Evolutionary conservation across 495 filamentous ascomycete species (phyloP).

Genomic region (Amniculicola lignicola): DNA sequence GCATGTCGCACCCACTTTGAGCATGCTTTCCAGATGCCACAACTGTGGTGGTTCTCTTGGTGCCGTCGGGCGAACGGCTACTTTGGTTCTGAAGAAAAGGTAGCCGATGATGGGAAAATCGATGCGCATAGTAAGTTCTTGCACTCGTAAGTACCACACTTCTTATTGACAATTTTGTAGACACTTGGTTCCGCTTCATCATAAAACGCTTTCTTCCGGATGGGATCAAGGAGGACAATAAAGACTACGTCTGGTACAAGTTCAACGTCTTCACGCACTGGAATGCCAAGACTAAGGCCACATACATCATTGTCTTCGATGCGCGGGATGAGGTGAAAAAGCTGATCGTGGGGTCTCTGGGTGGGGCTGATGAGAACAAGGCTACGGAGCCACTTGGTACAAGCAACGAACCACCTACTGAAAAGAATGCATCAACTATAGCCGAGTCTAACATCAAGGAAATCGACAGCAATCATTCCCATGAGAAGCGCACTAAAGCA

Average conservation of each 20-base stretch:
- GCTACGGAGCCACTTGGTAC: slow-evolving; percentile 25
- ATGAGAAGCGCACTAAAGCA: too few relatives aligned
- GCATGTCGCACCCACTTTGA: slow-evolving; percentile 10
- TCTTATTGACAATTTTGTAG: slow-evolving; percentile 17
- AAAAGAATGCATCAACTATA: too few relatives aligned
- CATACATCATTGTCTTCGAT: slow-evolving; percentile 42
- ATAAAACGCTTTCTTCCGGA: too few relatives aligned
- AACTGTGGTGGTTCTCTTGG: slow-evolving; percentile 21
- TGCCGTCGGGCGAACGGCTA: slow-evolving; percentile 29
- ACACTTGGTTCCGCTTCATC: slow-evolving; percentile 41
- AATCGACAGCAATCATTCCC: too few relatives aligned
- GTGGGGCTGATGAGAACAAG: neutral
- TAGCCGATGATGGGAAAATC: neutral
- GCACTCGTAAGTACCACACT: neutral
- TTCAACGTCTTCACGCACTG: slow-evolving; percentile 41
- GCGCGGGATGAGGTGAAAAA: slow-evolving; percentile 18
- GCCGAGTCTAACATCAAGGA: too few relatives aligned
- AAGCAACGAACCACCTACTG: too few relatives aligned
- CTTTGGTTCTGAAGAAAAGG: slow-evolving; percentile 23
- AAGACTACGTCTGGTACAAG: slow-evolving; percentile 1
- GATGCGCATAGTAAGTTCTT: slow-evolving; percentile 4
- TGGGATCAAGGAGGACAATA: too few relatives aligned
- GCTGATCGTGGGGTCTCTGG: slow-evolving; percentile 3
- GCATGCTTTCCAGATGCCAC: slow-evolving; percentile 24
- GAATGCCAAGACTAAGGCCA: slow-evolving; percentile 31